phyloP scores from a whole-genome alignment of 176 grass and related monocot genomes.

The Secale cereale region DNA sequence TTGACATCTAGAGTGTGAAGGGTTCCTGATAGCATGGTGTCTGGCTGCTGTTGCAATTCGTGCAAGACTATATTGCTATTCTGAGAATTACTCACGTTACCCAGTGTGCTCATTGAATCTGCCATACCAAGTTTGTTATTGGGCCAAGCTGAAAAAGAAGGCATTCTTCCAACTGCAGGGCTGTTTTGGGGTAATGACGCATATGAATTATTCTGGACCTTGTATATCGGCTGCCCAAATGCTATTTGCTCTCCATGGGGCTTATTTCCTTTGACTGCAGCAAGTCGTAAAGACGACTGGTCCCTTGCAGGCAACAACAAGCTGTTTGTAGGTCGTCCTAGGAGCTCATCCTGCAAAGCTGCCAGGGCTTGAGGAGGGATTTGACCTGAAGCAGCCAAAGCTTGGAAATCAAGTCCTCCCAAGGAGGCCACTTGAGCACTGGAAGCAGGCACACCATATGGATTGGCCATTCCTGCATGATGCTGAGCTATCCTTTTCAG shows the following conservation, averaged over 20 bases:
- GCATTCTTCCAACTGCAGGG: conserved; percentile 34
- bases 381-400: conserved; percentile 77
- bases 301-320: conserved; percentile 51
- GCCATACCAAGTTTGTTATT: conserved; percentile 50
- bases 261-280: conserved; percentile 50
- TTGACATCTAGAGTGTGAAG: conserved; percentile 64
- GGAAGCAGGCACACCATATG: conserved; percentile 67
- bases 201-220: conserved; percentile 50
- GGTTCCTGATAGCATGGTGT: conserved; percentile 50
- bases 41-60: conserved; percentile 62
- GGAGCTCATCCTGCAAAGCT: conserved; percentile 86
- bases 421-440: conserved; percentile 63
- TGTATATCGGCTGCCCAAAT: conserved; percentile 82
- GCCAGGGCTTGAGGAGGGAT: conserved; percentile 86
- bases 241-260: conserved; percentile 76
- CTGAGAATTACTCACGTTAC: conserved; percentile 42
- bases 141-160: conserved; percentile 66
- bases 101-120: conserved; percentile 33
- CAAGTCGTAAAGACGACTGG: conserved; percentile 56
- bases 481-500: conserved; percentile 94
- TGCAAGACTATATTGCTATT: conserved; percentile 51
- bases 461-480: conserved; percentile 66
- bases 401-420: conserved; percentile 83
- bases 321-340: conserved; percentile 58
- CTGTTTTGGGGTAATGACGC: conserved; percentile 49